Base-by-base conservation (phyloP, 2,329 filamentous ascomycete species). In the Dryadomyces quercivorus region DNA sequence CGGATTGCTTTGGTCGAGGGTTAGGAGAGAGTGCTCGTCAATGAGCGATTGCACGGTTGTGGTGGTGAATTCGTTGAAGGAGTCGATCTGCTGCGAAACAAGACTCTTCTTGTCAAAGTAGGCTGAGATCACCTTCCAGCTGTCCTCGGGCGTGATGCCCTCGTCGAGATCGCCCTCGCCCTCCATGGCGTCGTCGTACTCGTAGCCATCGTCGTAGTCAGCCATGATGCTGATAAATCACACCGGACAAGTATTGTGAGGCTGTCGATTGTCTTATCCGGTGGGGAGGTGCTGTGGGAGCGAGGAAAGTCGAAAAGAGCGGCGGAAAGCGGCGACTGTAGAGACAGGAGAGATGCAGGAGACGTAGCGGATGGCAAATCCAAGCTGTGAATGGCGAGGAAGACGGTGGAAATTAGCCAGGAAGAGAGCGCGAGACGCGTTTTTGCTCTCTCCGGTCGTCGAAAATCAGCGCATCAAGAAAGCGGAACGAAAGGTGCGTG, bases 51-150 rank as follows among this genome's bases (percentile, higher is more conserved):
- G 91, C 71, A 98, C 92, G 0, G 91, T 96, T 21, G 88, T 90
- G 57, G 86, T 84, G 55, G 93, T 91, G 65, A 98, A 98, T 67
- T 97, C 91, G 71, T 98, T 90, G 72, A 95, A 98, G 0, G 94
- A 98, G 68, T 97, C 92, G 59, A 97, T 84, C 74, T 98, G 93
- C 71, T 98, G 92, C 16, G 93, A 95, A 21, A 95, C 93, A 36
- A 98, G 79, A 64, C 93, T 92, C 72, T 97, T 98, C 59, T 84
- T 81, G 63, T 96, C 89, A 73, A 98, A 98, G 75, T 96, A 97
- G 10, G 93, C 87, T 55, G 88, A 90, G 67, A 98, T 97, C 65
- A 97, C 92, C 60, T 86, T 87, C 93, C 94, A 98, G 75, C 90
- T 96, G 72, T 98, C 94, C 74, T 97, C 93, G 58, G 91, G 88